These are phyloP conservation scores for Aspergillus saccharolyticus DNA, from an alignment of 495 filamentous ascomycete species.

Conservation along the genomic window DNA sequence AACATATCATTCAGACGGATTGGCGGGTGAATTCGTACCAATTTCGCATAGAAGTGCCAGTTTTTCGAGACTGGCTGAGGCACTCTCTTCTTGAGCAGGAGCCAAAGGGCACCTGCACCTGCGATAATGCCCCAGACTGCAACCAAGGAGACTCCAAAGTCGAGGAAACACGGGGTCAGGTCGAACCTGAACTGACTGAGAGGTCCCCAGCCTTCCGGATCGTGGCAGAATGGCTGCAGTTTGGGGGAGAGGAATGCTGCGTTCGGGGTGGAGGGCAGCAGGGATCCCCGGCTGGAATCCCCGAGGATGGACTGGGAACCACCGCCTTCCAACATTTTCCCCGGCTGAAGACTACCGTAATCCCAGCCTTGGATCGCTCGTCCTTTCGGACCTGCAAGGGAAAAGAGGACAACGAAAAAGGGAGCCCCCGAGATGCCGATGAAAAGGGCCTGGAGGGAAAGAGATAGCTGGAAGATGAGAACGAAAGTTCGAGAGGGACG, in stretches of 20 bases:
- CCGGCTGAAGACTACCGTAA: slow-evolving; percentile 9
- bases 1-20: not conserved
- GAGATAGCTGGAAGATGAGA: slow-evolving; percentile 3
- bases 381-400: slow-evolving; percentile 9
- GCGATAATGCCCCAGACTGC: slow-evolving; percentile 71
- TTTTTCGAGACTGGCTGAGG: slow-evolving; percentile 67
- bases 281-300: slow-evolving; percentile 26
- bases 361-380: slow-evolving; percentile 9
- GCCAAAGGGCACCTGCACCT: slow-evolving; percentile 70
- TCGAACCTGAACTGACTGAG: slow-evolving; percentile 78
- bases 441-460: not conserved
- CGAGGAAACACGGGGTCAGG: slow-evolving; percentile 94
- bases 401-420: slow-evolving; percentile 4
- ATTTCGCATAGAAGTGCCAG: slow-evolving; percentile 93
- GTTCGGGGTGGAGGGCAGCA: slow-evolving; percentile 25
- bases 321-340: slow-evolving; percentile 41
- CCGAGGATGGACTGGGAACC: slow-evolving; percentile 40
- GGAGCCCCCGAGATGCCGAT: no score
- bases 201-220: slow-evolving; percentile 92
- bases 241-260: slow-evolving; percentile 28
- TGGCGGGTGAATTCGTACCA: slow-evolving; percentile 51
- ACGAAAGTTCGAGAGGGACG: not conserved
- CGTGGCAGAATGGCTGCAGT: slow-evolving; percentile 72
- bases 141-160: slow-evolving; percentile 72
- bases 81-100: slow-evolving; percentile 61